Conservation (phyloP, 192 early-diverging fungal species). For the Thamnidium elegans region DNA sequence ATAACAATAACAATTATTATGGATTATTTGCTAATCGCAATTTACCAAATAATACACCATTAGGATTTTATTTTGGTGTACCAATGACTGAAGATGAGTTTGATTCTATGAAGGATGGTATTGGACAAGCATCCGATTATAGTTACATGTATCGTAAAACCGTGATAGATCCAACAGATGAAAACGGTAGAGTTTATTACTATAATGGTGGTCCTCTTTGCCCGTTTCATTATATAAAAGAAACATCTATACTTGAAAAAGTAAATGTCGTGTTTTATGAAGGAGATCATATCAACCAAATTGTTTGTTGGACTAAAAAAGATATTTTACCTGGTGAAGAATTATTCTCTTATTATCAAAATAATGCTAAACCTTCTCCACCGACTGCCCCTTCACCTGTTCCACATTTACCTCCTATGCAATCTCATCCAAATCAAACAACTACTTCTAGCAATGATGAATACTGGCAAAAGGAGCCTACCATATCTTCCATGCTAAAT, state of each 20-base stretch:
- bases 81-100: conserved; percentile 95
- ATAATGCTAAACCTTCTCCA: conserved; percentile 74
- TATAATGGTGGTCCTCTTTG: conserved; percentile 59
- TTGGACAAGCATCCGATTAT: conserved; percentile 77
- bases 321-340: conserved; percentile 73
- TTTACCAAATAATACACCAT: conserved; percentile 65
- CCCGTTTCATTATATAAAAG: conserved; percentile 92
- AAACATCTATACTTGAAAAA: conserved; percentile 49
- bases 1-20: conserved; percentile 54
- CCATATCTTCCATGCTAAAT: neutral
- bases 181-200: conserved; percentile 69
- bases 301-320: conserved; percentile 71
- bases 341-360: conserved; percentile 81
- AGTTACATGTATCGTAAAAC: conserved; percentile 83
- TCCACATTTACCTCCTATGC: conserved; percentile 1
- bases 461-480: too few relatives aligned
- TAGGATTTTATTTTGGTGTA: conserved; percentile 94
- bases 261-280: conserved; percentile 75
- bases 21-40: conserved; percentile 68
- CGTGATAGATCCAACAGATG: conserved; percentile 86
- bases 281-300: conserved; percentile 76
- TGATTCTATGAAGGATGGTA: conserved; percentile 77
- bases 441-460: neutral
- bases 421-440: neutral
- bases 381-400: neutral